Conservation (phyloP, 176 grass and related monocot species). For the bread wheat (Triticum aestivum) region IWGSC_CS_RefSeq_v2.1 NC_057798.1:49471407-49471906, state of each 20-base stretch:
- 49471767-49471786: slow-evolving; percentile 52
- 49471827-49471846: slow-evolving; percentile 38
- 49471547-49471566: slow-evolving; percentile 67
- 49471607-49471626: slow-evolving; percentile 95
- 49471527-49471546: slow-evolving; percentile 69
- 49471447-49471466: slow-evolving; percentile 55
- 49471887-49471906: slow-evolving; percentile 65
- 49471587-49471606: slow-evolving; percentile 89
- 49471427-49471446: slow-evolving; percentile 60
- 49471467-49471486: slow-evolving; percentile 62
- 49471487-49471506: slow-evolving; percentile 59
- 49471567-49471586: slow-evolving; percentile 31
- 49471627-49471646: slow-evolving; percentile 99
- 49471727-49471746: slow-evolving; percentile 42
- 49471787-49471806: slow-evolving; percentile 51
- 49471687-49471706: slow-evolving; percentile 49
- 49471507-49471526: slow-evolving; percentile 67
- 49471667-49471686: slow-evolving; percentile 56
- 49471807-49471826: slow-evolving; percentile 42
- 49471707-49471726: slow-evolving; percentile 51
- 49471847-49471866: slow-evolving; percentile 48
- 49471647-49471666: slow-evolving; percentile 96
- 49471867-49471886: slow-evolving; percentile 53
- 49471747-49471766: slow-evolving; percentile 45
- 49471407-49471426: slow-evolving; percentile 56